phyloP scores from a whole-genome alignment of 805 yeast species.

The Starmerella apis region DNA sequence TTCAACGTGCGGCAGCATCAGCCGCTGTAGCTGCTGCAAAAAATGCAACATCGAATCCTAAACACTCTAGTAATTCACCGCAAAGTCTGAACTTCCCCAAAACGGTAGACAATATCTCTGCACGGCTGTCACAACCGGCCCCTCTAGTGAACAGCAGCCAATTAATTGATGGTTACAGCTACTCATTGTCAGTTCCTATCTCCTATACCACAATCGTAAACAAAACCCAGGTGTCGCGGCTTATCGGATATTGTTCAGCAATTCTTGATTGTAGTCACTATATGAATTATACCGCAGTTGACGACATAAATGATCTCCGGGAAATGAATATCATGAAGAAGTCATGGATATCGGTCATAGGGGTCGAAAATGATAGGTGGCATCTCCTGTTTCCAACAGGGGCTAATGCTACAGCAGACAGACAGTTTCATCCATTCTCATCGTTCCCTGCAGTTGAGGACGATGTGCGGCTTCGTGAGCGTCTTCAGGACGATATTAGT shows the following conservation, averaged over 20 bases:
- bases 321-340: not conserved
- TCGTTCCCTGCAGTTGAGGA: slow-evolving; percentile 21
- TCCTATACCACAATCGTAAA: not conserved
- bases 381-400: slow-evolving; percentile 13
- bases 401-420: not conserved
- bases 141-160: slow-evolving; percentile 7
- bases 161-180: slow-evolving; percentile 12
- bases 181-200: slow-evolving; percentile 14
- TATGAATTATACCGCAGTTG: slow-evolving; percentile 6
- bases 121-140: slow-evolving; percentile 14
- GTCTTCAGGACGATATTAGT: not conserved
- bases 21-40: slow-evolving; percentile 10
- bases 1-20: not conserved
- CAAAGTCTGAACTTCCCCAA: not conserved
- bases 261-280: slow-evolving; percentile 16
- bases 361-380: slow-evolving; percentile 9
- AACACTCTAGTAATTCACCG: not conserved
- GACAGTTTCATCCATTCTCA: slow-evolving; percentile 6
- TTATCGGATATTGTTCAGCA: slow-evolving; percentile 21
- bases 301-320: not conserved
- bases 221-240: slow-evolving; percentile 8
- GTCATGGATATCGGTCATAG: slow-evolving; percentile 5
- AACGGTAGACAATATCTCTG: slow-evolving; percentile 6
- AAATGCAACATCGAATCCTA: not conserved
- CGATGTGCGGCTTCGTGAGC: slow-evolving; percentile 1